phyloP scores from a whole-genome alignment of 2,329 filamentous ascomycete genomes.

The Ophiostoma pallidulum region DNA sequence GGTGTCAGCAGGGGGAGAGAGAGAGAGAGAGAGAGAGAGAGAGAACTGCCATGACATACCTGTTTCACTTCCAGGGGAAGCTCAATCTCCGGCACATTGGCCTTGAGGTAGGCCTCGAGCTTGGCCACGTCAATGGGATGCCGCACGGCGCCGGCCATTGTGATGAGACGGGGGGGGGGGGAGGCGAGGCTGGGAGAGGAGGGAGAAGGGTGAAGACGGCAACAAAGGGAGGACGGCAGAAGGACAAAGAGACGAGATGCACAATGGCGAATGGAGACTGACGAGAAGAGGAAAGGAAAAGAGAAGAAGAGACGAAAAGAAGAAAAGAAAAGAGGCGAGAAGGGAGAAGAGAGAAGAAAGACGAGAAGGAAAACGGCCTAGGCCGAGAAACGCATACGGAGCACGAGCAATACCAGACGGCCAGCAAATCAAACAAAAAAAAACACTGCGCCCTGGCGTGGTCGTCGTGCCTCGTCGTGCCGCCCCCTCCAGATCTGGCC shows the following conservation, averaged over 20 bases:
- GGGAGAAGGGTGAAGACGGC: background rate
- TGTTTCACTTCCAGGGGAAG: conserved; percentile 82
- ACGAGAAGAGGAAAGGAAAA: background rate
- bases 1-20: conserved; percentile 2
- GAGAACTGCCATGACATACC: conserved; percentile 49
- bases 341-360: background rate
- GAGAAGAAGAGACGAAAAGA: background rate
- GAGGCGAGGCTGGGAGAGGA: background rate
- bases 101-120: conserved; percentile 67
- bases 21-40: background rate
- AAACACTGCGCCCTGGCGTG: background rate
- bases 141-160: conserved; percentile 77
- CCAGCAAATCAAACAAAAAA: background rate
- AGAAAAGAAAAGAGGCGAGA: background rate
- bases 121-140: conserved; percentile 80
- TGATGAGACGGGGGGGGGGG: background rate
- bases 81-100: conserved; percentile 74
- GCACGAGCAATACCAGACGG: too few relatives aligned
- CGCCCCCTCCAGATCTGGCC: conserved; percentile 1
- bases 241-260: background rate
- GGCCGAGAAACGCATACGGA: too few relatives aligned
- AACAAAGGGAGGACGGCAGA: background rate
- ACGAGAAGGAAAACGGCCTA: too few relatives aligned
- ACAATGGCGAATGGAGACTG: too few relatives aligned
- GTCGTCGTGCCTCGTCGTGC: background rate